phyloP scores from a whole-genome alignment of 176 grass and related monocot species.

The Eremochloa ophiuroides region DNA sequence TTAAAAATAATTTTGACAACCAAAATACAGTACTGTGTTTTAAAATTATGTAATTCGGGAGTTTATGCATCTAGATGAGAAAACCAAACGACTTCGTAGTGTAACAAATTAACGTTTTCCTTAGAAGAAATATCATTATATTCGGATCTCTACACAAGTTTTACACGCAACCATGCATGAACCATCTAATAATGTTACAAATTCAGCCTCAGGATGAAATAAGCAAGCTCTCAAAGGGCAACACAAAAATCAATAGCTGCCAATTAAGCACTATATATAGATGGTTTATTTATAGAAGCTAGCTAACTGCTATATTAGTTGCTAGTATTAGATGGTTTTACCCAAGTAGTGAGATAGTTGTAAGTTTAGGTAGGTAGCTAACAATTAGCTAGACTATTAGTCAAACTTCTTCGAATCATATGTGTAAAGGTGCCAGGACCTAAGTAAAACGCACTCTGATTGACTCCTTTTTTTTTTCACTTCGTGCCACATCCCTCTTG shows the following conservation, averaged over 20 bases:
- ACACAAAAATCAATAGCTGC: neutral
- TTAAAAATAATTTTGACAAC: neutral
- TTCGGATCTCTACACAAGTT: neutral
- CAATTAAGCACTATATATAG: neutral
- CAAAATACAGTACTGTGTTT: neutral
- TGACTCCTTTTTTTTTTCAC: neutral
- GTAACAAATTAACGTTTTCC: neutral
- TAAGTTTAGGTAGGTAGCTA: too few species aligned
- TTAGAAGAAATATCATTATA: neutral
- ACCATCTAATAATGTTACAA: neutral
- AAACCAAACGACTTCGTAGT: neutral
- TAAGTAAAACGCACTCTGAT: neutral
- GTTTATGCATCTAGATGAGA: neutral
- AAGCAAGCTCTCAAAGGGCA: neutral
- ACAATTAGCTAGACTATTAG: too few species aligned
- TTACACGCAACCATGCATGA: neutral
- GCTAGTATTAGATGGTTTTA: too few species aligned
- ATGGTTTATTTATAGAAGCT: too few species aligned
- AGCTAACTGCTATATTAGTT: too few species aligned
- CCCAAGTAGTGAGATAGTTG: too few species aligned
- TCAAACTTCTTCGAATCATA: too few species aligned
- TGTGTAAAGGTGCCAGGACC: too few species aligned
- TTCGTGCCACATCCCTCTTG: neutral
- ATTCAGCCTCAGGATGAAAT: neutral
- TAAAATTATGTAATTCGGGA: neutral